phyloP scores from a whole-genome alignment of 176 grass and related monocot species.

The Paspalum vaginatum region DNA sequence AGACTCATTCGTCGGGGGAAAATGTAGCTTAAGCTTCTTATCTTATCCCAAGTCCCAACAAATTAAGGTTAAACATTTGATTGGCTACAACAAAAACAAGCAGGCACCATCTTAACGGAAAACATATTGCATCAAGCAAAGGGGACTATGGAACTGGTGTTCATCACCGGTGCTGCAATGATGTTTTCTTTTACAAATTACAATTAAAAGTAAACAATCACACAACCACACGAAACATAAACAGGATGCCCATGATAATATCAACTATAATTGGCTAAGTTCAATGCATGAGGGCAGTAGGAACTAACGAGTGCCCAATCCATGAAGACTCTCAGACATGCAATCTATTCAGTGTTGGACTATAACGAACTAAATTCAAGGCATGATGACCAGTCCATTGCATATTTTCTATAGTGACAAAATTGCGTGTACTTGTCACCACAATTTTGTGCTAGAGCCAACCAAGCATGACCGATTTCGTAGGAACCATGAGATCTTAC shows the following conservation, averaged over 20 bases:
- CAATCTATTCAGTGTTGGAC: constrained; percentile 8
- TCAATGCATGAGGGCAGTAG: not conserved
- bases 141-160: constrained; percentile 6
- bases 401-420: not conserved
- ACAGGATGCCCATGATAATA: constrained; percentile 4
- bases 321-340: not conserved
- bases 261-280: not conserved
- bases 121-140: not conserved
- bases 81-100: not conserved
- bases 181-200: not conserved
- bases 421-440: not conserved
- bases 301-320: not conserved
- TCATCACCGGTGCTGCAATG: not conserved
- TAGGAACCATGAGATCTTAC: constrained; percentile 55
- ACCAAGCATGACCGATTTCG: not conserved
- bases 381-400: not conserved
- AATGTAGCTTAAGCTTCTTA: not conserved
- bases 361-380: not conserved
- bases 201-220: constrained; percentile 6
- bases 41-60: not conserved
- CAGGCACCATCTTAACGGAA: constrained; percentile 9
- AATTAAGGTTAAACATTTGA: not conserved
- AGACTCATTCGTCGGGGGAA: not conserved
- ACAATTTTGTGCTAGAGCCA: not conserved
- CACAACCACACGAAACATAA: not conserved